phyloP scores from a whole-genome alignment of 163 green algal species.

The Scenedesmus sp. region DNA sequence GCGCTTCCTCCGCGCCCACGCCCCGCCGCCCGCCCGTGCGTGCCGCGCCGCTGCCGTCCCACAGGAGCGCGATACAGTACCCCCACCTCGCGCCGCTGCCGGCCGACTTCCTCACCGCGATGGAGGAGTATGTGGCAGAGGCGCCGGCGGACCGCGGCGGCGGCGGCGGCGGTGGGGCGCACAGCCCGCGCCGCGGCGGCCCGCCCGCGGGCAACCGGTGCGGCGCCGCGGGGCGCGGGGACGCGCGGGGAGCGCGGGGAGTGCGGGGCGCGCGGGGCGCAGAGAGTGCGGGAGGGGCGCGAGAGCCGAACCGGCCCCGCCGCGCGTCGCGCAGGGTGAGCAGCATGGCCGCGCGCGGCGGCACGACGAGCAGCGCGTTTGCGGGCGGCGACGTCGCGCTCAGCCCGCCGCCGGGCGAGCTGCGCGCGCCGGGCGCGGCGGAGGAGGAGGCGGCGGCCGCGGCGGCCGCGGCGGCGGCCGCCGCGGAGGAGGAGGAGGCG shows the following conservation, averaged over 20 bases:
- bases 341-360: constrained; percentile 39
- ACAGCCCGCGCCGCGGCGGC: not conserved
- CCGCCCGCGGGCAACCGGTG: constrained; percentile 5
- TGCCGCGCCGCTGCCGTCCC: not conserved
- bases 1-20: constrained; percentile 13
- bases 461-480: constrained; percentile 4
- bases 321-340: constrained; percentile 17
- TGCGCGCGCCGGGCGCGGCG: not conserved
- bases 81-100: constrained; percentile 79
- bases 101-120: constrained; percentile 86
- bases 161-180: too few relatives aligned
- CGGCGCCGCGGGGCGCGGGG: not conserved
- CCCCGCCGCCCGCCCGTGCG: too few relatives aligned
- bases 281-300: too few relatives aligned
- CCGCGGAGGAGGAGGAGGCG: too few relatives aligned
- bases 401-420: not conserved
- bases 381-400: not conserved
- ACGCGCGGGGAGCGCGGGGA: too few relatives aligned
- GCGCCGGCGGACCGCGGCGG: constrained; percentile 59
- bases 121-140: constrained; percentile 91
- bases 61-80: constrained; percentile 63
- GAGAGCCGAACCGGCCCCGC: too few relatives aligned
- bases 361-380: constrained; percentile 40
- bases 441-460: constrained; percentile 4
- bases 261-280: too few relatives aligned